Base-by-base conservation (phyloP, 2,329 filamentous ascomycete genomes). In the Aspergillus fijiensis region DNA sequence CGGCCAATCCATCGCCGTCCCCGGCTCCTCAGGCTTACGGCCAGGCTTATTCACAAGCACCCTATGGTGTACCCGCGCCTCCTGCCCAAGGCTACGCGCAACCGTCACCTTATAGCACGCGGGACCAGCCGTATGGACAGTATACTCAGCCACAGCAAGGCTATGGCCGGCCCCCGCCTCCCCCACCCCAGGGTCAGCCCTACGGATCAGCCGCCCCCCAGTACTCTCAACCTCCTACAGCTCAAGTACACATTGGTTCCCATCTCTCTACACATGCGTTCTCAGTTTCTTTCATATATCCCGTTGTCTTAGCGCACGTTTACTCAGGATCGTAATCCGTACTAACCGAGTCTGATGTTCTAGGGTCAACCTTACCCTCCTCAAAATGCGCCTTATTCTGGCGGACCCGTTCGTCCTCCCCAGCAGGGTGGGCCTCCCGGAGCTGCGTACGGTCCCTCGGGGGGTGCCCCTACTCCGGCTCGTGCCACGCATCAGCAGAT, bases 401-500 rank as follows among this genome's bases (percentile, higher is more conserved):
- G 67, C 33, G 65, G 60, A 2, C 70, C 69, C 49, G 65, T 57
- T 16, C 67, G 63, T 39, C 65, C 68, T 55, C 59, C 59, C n/a
- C 62, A 57, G 35, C 60, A 49, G 33, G 33, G 51, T 62, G 67
- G 69, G 39, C 68, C 65, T 14, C 65, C 65, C 19, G 60, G 63
- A 35, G 61, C 63, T 42, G 65, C 71, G 35, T 72, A 72, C 62
- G 74, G 73, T 12, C 57, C 68, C 33, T 67, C 71, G n/a, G 69
- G 70, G 9, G 66, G 60, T 10, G 66, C 59, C 7, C 63, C 68
- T 27, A 70, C 70, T 35, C 72, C 73, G 49, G 73, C 72, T 27
- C 80, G 76, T 59, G 77, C 76, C 11, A 79, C 76, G 16, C 79
- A 81, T n/a, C 79, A 81, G 55, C 80, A 86, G 58, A 71, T 84